phyloP scores from a whole-genome alignment of 31 red algal species.

The Odonthalia washingtoniensis region DNA sequence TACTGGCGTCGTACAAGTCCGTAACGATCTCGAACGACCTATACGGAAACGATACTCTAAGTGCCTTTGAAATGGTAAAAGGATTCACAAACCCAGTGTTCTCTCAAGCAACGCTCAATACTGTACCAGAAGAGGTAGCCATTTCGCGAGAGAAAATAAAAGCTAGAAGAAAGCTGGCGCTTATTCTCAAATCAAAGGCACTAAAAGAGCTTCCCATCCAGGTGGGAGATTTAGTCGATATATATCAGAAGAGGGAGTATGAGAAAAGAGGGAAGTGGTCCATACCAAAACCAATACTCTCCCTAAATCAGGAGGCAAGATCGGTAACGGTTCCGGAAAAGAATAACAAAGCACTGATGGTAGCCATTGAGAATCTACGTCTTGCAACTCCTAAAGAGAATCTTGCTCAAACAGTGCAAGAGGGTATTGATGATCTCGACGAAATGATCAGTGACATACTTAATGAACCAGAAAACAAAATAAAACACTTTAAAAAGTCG shows the following conservation, averaged over 20 bases:
- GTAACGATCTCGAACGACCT: not conserved
- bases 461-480: not conserved
- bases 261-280: slow-evolving; percentile 42
- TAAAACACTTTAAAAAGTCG: too few relatives aligned
- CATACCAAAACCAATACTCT: not conserved
- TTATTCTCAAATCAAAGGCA: slow-evolving; percentile 37
- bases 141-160: slow-evolving; percentile 12
- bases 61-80: not conserved
- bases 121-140: slow-evolving; percentile 12
- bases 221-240: slow-evolving; percentile 31
- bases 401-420: too few relatives aligned
- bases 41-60: slow-evolving; percentile 1
- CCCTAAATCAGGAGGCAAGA: too few relatives aligned
- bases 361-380: too few relatives aligned
- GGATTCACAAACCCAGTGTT: not conserved
- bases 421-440: not conserved
- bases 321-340: too few relatives aligned
- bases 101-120: not conserved
- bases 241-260: slow-evolving; percentile 27
- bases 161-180: slow-evolving; percentile 18
- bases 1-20: not conserved
- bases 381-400: too few relatives aligned
- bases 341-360: too few relatives aligned
- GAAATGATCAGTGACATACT: not conserved
- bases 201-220: slow-evolving; percentile 12